A percentile compares a stretch with the other conserved stretches of the same genome.
Evolutionary conservation across 192 early-diverging fungal species (phyloP).

Genomic region (Entomortierella chlamydospora): DNA sequence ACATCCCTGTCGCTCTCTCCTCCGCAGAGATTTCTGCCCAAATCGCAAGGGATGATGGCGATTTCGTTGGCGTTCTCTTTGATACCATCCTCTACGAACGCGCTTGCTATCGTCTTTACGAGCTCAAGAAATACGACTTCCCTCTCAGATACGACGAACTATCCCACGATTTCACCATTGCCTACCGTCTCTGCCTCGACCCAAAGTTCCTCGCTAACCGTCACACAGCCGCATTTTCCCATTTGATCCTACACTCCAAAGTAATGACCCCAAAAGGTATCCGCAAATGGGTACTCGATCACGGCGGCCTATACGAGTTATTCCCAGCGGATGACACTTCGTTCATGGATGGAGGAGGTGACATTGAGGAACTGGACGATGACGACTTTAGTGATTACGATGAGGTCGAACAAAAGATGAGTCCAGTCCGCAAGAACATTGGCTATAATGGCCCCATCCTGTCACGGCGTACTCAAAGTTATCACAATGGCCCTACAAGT

Average conservation of each 20-base stretch:
- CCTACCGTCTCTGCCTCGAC: conserved; percentile 26
- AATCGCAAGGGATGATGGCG: conserved; percentile 12
- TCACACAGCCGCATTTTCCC: not conserved
- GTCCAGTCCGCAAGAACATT: conserved; percentile 8
- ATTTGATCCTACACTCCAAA: conserved; percentile 17
- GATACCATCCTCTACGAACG: conserved; percentile 45
- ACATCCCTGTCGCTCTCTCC: not conserved
- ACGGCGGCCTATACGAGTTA: conserved; percentile 24
- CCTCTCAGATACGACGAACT: conserved; percentile 28
- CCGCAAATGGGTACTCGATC: not conserved
- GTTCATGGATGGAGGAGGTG: conserved; percentile 3
- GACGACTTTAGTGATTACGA: conserved; percentile 40
- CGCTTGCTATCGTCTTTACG: conserved; percentile 29
- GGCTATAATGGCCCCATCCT: conserved; percentile 17
- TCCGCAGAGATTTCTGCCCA: not conserved
- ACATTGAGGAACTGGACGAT: conserved; percentile 36
- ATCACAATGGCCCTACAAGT: not conserved
- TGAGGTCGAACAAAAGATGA: not conserved
- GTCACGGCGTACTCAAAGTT: not conserved
- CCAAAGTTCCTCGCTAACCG: conserved; percentile 28
- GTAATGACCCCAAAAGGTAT: conserved; percentile 24
- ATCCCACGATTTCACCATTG: conserved; percentile 20
- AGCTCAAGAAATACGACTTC: conserved; percentile 31
- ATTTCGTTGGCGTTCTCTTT: conserved; percentile 34
- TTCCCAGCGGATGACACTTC: conserved; percentile 10